Conservation (phyloP, 2,329 filamentous ascomycete genomes). For the Neonectria hederae region DNA sequence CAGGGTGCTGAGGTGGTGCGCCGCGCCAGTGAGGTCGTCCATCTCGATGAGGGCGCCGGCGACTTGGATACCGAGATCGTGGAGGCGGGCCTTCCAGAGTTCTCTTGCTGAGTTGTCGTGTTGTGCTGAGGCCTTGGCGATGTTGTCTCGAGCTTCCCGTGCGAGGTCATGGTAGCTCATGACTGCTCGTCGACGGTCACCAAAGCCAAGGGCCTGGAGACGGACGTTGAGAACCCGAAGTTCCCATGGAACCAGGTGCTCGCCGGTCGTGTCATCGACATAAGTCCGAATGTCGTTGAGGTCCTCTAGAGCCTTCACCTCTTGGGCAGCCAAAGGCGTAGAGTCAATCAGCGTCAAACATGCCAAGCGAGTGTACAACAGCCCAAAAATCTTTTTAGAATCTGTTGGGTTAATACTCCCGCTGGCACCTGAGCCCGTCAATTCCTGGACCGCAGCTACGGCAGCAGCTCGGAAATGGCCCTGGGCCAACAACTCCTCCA, state of each 20-base stretch:
- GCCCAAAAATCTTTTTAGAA: constrained; percentile 72
- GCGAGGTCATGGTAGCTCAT: constrained; percentile 92
- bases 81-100: constrained; percentile 76
- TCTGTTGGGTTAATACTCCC: constrained; percentile 63
- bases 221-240: constrained; percentile 84
- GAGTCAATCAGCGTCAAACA: constrained; percentile 84
- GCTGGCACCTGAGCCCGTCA: constrained; percentile 61
- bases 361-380: constrained; percentile 83
- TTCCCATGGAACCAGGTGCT: constrained; percentile 85
- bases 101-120: constrained; percentile 64
- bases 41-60: constrained; percentile 80
- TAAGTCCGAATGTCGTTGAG: constrained; percentile 66
- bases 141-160: constrained; percentile 74
- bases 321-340: constrained; percentile 73
- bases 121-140: constrained; percentile 56
- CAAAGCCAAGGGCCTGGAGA: constrained; percentile 85
- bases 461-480: constrained; percentile 87
- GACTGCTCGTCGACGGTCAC: constrained; percentile 83
- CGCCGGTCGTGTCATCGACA: constrained; percentile 60
- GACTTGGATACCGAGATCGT: constrained; percentile 77
- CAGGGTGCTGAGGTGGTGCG: constrained; percentile 74
- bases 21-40: constrained; percentile 85
- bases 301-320: constrained; percentile 71
- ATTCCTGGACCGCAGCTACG: constrained; percentile 69
- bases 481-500: constrained; percentile 72